Conservation (phyloP, 2,329 filamentous ascomycete species). For the Periconia sp. region DNA sequence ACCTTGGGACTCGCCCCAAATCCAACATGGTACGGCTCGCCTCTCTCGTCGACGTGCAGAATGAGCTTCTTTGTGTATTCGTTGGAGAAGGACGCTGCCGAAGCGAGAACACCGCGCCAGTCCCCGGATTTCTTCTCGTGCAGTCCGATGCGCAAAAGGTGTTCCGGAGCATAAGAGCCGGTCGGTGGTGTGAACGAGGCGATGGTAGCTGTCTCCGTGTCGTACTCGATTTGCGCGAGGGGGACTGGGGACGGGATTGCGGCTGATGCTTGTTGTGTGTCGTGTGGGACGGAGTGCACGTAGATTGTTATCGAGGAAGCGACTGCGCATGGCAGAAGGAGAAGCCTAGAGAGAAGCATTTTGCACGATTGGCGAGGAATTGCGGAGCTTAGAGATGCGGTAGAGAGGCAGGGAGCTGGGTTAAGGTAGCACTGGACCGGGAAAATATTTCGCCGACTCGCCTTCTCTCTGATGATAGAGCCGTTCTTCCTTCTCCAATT, state of each 20-base stretch:
- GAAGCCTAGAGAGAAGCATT: slow-evolving; percentile 45
- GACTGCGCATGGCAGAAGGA: slow-evolving; percentile 46
- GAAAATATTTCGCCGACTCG: too few relatives aligned
- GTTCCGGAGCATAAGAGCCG: slow-evolving; percentile 40
- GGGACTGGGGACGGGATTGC: slow-evolving; percentile 44
- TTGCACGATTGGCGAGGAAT: slow-evolving; percentile 16
- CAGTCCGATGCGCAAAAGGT: slow-evolving; percentile 53
- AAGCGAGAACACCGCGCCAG: slow-evolving; percentile 55
- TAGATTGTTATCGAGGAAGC: slow-evolving; percentile 47
- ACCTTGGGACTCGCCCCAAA: slow-evolving; percentile 46
- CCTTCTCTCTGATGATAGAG: too few relatives aligned
- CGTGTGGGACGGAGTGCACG: slow-evolving; percentile 82
- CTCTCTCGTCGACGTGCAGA: slow-evolving; percentile 51
- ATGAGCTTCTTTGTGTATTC: slow-evolving; percentile 52
- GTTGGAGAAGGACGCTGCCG: slow-evolving; percentile 50
- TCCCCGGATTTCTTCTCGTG: slow-evolving; percentile 43
- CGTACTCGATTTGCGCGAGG: slow-evolving; percentile 53
- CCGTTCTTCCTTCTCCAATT: too few relatives aligned
- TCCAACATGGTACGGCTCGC: slow-evolving; percentile 53
- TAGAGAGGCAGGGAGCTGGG: too few relatives aligned
- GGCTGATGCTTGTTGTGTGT: slow-evolving; percentile 75
- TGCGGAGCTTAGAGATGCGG: too few relatives aligned
- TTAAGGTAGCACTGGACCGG: too few relatives aligned
- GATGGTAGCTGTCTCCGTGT: slow-evolving; percentile 42
- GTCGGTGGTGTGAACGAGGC: slow-evolving; percentile 44